Conservation (phyloP, 2,329 filamentous ascomycete genomes). For the Scolecobasidium constrictum region DNA sequence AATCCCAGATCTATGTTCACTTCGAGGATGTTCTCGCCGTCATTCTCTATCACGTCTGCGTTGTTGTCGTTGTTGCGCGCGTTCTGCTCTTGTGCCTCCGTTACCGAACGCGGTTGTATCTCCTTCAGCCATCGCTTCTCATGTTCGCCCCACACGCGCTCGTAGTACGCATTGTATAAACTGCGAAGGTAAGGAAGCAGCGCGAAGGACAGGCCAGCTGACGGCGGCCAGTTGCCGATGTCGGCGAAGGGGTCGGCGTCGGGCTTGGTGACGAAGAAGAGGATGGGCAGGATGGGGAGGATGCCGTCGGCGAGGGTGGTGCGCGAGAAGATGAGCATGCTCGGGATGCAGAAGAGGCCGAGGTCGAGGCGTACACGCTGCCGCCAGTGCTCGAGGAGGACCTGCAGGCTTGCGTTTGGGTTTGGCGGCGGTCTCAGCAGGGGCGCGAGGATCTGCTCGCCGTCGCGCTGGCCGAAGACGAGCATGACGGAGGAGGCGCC, state of each 20-base stretch:
- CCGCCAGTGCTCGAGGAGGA: slow-evolving; percentile 18
- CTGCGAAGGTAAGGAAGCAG: slow-evolving; percentile 54
- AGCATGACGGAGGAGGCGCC: slow-evolving; percentile 54
- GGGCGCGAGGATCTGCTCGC: slow-evolving; percentile 40
- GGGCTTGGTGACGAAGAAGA: slow-evolving; percentile 44
- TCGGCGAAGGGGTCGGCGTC: slow-evolving; percentile 33
- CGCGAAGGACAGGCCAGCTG: slow-evolving; percentile 53
- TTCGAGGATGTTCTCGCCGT: slow-evolving; percentile 35
- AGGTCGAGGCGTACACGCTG: slow-evolving; percentile 43
- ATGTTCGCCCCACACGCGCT: slow-evolving; percentile 44
- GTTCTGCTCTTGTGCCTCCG: slow-evolving; percentile 18
- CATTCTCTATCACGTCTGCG: slow-evolving; percentile 12
- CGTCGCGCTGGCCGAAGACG: slow-evolving; percentile 55
- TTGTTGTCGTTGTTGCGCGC: slow-evolving; percentile 20
- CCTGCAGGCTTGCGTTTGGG: not conserved
- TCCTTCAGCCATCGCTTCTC: slow-evolving; percentile 53
- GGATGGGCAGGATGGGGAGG: slow-evolving; percentile 51
- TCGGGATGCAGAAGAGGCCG: slow-evolving; percentile 56
- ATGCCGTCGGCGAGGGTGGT: slow-evolving; percentile 53
- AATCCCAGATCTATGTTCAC: slow-evolving; percentile 21
- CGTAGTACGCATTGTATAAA: slow-evolving; percentile 53
- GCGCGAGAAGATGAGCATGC: slow-evolving; percentile 56
- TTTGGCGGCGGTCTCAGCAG: slow-evolving; percentile 19
- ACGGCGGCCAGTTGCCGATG: slow-evolving; percentile 53
- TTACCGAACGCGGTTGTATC: slow-evolving; percentile 42